These are phyloP conservation scores for Xylaria sp. DNA, from an alignment of 2,329 filamentous ascomycete genomes.

Conservation along the genomic window DNA sequence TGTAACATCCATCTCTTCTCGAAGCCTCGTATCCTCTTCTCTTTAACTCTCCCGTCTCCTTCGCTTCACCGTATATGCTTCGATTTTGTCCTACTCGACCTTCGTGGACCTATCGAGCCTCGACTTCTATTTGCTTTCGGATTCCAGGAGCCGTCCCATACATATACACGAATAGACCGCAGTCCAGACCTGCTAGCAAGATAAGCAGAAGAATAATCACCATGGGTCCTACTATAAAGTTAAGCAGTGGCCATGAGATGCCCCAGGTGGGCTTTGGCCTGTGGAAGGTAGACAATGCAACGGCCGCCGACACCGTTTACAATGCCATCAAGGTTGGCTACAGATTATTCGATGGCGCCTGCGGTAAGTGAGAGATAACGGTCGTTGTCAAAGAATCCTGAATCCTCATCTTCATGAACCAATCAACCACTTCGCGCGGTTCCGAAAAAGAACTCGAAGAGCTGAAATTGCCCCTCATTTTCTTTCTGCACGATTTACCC, in stretches of 20 bases:
- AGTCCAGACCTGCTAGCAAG: slow-evolving; percentile 7
- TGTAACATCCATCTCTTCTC: slow-evolving; percentile 8
- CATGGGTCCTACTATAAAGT: slow-evolving; percentile 63
- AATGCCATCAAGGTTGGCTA: slow-evolving; percentile 74
- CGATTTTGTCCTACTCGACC: slow-evolving; percentile 15
- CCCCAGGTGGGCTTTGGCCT: slow-evolving; percentile 80
- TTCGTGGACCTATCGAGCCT: slow-evolving; percentile 23
- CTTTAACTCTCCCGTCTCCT: not conserved
- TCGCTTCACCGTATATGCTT: slow-evolving; percentile 20
- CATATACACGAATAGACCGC: slow-evolving; percentile 7
- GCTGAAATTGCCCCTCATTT: slow-evolving; percentile 24
- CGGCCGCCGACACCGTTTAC: slow-evolving; percentile 80
- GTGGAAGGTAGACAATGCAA: slow-evolving; percentile 83
- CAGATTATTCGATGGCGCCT: slow-evolving; percentile 69
- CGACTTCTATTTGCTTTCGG: slow-evolving; percentile 21
- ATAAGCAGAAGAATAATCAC: slow-evolving; percentile 14
- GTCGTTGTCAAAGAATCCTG: not conserved
- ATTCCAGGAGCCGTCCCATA: not conserved
- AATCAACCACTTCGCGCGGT: too few species aligned
- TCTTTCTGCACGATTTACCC: slow-evolving; percentile 25
- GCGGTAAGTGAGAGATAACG: slow-evolving; percentile 57
- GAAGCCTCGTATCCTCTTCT: not conserved
- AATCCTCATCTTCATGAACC: too few species aligned
- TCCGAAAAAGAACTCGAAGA: not conserved
- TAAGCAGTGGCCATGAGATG: slow-evolving; percentile 75